Conservation (phyloP, 2,329 filamentous ascomycete species). For the Fusarium mundagurra region DNA sequence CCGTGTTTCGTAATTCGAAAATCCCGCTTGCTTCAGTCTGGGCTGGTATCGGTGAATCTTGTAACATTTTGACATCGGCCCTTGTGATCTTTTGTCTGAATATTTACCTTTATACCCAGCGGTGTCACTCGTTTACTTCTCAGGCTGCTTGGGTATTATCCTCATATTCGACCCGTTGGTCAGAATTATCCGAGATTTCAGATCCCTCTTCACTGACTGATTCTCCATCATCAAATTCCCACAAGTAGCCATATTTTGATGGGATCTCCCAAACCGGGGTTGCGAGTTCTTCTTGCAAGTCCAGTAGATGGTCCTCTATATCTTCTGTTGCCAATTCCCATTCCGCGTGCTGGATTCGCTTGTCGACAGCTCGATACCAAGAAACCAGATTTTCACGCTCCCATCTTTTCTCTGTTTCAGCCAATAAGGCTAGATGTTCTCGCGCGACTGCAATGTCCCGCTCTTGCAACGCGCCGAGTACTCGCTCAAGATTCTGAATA, state of each 20-base stretch:
- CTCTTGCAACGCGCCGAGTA: neutral
- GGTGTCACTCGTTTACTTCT: neutral
- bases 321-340: neutral
- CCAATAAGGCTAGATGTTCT: neutral
- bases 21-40: neutral
- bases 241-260: neutral
- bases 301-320: constrained; percentile 5
- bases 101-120: too few species aligned
- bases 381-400: neutral
- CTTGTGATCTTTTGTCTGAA: too few species aligned
- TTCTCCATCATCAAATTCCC: neutral
- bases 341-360: neutral
- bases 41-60: neutral
- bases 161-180: neutral
- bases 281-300: constrained; percentile 10
- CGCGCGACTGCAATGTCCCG: neutral
- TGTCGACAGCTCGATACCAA: constrained; percentile 24
- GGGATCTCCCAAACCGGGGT: neutral
- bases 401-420: constrained; percentile 1
- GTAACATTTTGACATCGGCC: accelerated
- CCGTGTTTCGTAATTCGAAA: neutral
- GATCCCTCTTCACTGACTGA: neutral
- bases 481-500: neutral
- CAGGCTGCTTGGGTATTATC: neutral
- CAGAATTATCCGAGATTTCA: neutral